Percentiles rank a stretch among this genome's conserved stretches.
These are phyloP conservation scores for thale cress (Arabidopsis thaliana) DNA, from an alignment of 345 rosid species.

Conservation along the genomic window DNA sequence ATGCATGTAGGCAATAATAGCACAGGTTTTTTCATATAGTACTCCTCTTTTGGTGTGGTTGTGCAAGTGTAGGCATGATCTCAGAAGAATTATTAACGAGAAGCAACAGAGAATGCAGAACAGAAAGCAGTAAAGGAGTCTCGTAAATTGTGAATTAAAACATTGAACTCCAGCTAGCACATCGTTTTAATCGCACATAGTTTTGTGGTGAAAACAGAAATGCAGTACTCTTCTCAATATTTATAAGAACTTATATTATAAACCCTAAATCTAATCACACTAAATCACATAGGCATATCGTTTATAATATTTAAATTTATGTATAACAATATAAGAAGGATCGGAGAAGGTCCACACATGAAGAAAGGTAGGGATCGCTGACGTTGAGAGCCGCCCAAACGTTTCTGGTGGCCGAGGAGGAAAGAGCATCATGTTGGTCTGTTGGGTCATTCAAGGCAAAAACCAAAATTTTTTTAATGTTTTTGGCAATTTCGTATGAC, in stretches of 20 bases:
- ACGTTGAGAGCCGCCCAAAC: slow-evolving; percentile 42
- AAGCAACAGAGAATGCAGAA: slow-evolving; percentile 14
- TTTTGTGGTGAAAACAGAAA: slow-evolving; percentile 1
- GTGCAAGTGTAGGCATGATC: slow-evolving; percentile 24
- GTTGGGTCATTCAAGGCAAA: slow-evolving; percentile 23
- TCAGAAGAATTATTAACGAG: slow-evolving; percentile 31
- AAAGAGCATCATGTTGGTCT: slow-evolving; percentile 23
- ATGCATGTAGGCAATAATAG: slow-evolving; percentile 39
- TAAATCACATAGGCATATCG: not conserved
- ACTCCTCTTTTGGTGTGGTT: slow-evolving; percentile 6
- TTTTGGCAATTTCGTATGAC: too few species aligned
- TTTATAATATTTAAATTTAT: not conserved
- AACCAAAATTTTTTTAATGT: too few species aligned
- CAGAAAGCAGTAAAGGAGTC: not conserved
- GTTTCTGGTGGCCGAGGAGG: slow-evolving; percentile 42
- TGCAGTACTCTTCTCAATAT: not conserved
- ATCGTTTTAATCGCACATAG: not conserved
- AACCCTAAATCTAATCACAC: not conserved
- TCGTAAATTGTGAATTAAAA: slow-evolving; percentile 22
- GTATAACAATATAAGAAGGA: not conserved
- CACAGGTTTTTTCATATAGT: not conserved
- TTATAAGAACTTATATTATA: not conserved
- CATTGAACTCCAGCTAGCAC: not conserved
- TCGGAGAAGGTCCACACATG: slow-evolving; percentile 26
- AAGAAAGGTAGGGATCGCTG: slow-evolving; percentile 28